Conservation (phyloP, 2,329 filamentous ascomycete species). For the Ophiostoma sp. region DNA sequence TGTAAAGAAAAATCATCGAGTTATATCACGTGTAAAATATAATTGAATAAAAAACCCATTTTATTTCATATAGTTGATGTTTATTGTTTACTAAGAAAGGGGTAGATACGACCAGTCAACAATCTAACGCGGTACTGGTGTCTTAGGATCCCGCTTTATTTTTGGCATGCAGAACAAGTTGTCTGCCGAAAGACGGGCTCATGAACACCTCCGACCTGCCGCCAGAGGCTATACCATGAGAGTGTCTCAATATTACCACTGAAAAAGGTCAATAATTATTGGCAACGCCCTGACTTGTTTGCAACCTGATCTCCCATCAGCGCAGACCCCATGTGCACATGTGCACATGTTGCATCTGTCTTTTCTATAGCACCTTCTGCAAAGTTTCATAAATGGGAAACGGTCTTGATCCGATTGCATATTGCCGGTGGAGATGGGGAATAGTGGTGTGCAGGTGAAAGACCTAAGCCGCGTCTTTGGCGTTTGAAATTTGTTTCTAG, state of each 20-base stretch:
- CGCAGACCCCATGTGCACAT: background rate
- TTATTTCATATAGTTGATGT: too few species aligned
- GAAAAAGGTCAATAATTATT: background rate
- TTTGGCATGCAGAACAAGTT: background rate
- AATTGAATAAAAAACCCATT: background rate
- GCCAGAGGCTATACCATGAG: background rate
- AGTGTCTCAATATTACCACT: constrained; percentile 11
- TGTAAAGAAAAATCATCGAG: background rate
- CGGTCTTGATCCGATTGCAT: too few species aligned
- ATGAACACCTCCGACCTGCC: constrained; percentile 14
- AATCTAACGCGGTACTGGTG: background rate
- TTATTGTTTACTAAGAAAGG: background rate
- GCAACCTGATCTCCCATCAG: background rate
- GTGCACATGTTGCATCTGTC: background rate
- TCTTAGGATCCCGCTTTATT: background rate
- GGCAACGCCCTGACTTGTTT: background rate
- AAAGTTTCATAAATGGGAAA: too few species aligned
- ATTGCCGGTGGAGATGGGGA: background rate
- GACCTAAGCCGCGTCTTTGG: background rate
- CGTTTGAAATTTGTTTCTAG: background rate
- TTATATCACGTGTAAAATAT: background rate
- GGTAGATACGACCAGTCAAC: background rate
- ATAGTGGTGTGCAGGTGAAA: background rate
- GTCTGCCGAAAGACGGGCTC: background rate
- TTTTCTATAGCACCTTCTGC: background rate